Evolutionary conservation across 257 asterid species (phyloP).

Genomic region (Solanum rostratum): DNA sequence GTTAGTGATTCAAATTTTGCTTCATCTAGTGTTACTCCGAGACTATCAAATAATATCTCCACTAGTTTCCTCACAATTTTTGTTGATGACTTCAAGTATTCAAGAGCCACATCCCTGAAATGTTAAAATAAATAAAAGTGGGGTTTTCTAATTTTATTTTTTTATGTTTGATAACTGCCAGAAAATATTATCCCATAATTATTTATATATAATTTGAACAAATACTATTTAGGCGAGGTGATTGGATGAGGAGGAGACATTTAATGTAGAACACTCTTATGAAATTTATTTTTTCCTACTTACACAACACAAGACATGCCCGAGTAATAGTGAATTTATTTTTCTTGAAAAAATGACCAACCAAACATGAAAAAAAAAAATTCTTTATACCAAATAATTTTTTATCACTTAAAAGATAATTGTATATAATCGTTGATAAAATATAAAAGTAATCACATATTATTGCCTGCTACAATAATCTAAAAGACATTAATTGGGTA

Average conservation of each 20-base stretch:
- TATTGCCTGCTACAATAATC: background rate
- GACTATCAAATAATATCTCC: slow-evolving; percentile 11
- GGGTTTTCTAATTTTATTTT: background rate
- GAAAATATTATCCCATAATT: background rate
- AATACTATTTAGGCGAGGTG: background rate
- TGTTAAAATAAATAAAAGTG: background rate
- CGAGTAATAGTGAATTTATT: background rate
- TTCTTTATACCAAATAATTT: background rate
- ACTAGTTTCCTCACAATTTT: slow-evolving; percentile 16
- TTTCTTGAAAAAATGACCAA: background rate
- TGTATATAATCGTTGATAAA: background rate
- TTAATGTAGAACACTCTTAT: background rate
- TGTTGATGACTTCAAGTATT: slow-evolving; percentile 16
- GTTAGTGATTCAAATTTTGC: slow-evolving; percentile 8
- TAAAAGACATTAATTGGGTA: background rate
- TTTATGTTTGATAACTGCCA: background rate
- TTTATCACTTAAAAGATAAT: background rate
- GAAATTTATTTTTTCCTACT: background rate
- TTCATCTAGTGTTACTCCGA: slow-evolving; percentile 12
- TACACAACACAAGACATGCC: fast-evolving
- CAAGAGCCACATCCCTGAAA: slow-evolving; percentile 16
- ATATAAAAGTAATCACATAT: background rate
- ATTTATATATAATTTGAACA: background rate
- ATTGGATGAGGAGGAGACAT: background rate
- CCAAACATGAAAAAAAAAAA: background rate